These are phyloP conservation scores for Eleusine coracana DNA, from an alignment of 176 grass and related monocot species.

Conservation along the genomic window DNA sequence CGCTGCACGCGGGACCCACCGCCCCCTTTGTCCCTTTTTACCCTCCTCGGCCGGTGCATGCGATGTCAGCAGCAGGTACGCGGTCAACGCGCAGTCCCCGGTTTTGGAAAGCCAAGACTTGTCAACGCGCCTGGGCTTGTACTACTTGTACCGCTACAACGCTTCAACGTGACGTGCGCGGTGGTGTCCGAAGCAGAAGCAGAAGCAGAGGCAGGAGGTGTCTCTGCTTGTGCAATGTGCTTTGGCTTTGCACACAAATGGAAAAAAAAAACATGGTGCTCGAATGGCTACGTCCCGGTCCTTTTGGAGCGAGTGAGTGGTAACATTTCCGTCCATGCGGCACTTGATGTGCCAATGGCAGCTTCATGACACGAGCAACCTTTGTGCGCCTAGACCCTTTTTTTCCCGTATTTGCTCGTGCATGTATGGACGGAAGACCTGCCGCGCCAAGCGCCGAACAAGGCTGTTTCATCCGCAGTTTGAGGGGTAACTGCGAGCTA, in stretches of 20 bases:
- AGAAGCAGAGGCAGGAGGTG: neutral
- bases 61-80: neutral
- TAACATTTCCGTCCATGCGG: neutral
- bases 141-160: neutral
- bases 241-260: neutral
- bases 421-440: neutral
- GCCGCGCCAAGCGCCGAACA: neutral
- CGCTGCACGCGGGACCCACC: slow-evolving; percentile 28
- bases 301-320: neutral
- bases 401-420: neutral
- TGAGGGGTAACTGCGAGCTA: neutral
- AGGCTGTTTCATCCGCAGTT: neutral
- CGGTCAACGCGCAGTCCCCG: slow-evolving; percentile 25
- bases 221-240: neutral
- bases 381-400: neutral
- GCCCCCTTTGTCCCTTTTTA: too few species aligned
- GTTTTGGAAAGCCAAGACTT: neutral
- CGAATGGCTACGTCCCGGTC: neutral
- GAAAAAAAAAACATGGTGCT: neutral
- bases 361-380: neutral
- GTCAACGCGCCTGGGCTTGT: neutral
- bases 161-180: slow-evolving; percentile 18
- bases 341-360: neutral
- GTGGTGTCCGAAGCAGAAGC: neutral
- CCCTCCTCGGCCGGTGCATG: neutral